phyloP scores from a whole-genome alignment of 2,329 filamentous ascomycete genomes.

The Cladophialophora bantiana region DNA sequence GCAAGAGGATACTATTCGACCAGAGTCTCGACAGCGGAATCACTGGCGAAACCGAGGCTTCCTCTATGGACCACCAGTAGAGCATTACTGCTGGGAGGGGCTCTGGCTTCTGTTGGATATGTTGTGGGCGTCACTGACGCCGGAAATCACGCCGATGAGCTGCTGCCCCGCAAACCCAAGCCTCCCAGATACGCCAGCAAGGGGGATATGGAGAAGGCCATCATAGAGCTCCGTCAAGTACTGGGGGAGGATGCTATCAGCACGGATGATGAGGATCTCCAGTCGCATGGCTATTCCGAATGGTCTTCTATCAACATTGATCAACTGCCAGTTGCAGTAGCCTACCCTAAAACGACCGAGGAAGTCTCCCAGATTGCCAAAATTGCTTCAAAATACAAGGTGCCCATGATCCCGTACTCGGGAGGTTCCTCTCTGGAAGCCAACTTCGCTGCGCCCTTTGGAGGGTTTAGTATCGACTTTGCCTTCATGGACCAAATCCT shows the following conservation, averaged over 20 bases:
- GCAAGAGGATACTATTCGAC: slow-evolving; percentile 19
- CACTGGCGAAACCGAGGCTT: slow-evolving; percentile 19
- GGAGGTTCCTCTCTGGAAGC: slow-evolving; percentile 87
- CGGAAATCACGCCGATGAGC: slow-evolving; percentile 42
- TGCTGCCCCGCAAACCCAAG: slow-evolving; percentile 37
- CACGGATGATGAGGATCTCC: slow-evolving; percentile 69
- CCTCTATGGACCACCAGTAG: slow-evolving; percentile 53
- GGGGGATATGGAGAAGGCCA: slow-evolving; percentile 55
- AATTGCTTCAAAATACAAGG: slow-evolving; percentile 77
- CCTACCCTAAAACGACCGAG: slow-evolving; percentile 68
- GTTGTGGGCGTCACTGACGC: slow-evolving; percentile 56
- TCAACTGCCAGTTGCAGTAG: slow-evolving; percentile 68
- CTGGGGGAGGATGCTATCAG: slow-evolving; percentile 68
- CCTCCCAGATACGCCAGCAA: slow-evolving; percentile 49
- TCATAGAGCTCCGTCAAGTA: slow-evolving; percentile 59
- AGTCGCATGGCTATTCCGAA: slow-evolving; percentile 71
- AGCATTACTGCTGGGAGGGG: slow-evolving; percentile 57
- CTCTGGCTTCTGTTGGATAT: slow-evolving; percentile 62
- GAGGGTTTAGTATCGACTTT: slow-evolving; percentile 90
- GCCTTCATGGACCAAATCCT: slow-evolving; percentile 84
- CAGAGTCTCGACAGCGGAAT: slow-evolving; percentile 12
- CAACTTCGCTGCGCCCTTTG: slow-evolving; percentile 86
- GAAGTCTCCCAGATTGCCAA: slow-evolving; percentile 70
- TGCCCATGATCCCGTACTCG: slow-evolving; percentile 87
- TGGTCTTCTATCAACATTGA: slow-evolving; percentile 74